Base-by-base conservation (phyloP, 192 early-diverging fungal genomes). In the Haplosporangium gracile region DNA sequence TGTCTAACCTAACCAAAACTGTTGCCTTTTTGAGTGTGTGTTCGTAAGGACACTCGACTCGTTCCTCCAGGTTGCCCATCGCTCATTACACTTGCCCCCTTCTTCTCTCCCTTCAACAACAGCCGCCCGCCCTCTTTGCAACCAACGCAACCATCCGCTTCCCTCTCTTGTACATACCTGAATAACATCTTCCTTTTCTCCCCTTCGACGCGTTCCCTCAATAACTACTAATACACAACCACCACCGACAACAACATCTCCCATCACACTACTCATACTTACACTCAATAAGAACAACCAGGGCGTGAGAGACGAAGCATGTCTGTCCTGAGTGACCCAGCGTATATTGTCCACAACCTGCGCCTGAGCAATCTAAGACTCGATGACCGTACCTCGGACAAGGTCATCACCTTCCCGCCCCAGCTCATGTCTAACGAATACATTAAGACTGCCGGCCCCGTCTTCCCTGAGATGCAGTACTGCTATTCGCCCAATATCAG, bases 271-370 rank as follows among this genome's bases (percentile, higher is more conserved):
- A 74, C 26, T 13, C 68, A 68, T 29, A 15, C 5, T 26, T 1
- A 26, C n/a, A 26, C 9, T 2, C 9, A 74, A 24, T 16, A 42
- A 65, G 29, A 65, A 32, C 60, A 32, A 9, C 10, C 22, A 7
- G 55, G 4, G 55, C 6, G 60, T 11, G 60, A 32, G 26, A 65
- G 24, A 65, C 45, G 49, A 51, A 43, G 77, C 72, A 96, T 96
- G 95, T 92, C 95, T 45, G 85, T 96, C 45, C 85, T 93, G 29
- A 92, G 92, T 53, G 95, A 96, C 90, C 91, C 94, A 29, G 88
- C 91, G 8, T 96, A 93, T 87, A 88, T 96, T 34, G 92, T 96
- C 75, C 94, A 96, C 82, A 92, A 93, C 81, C 91, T 95, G 65
- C 93, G 95, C n/a, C 90, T 96, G 16, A 92, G 94, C 74, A 95